Percentiles rank a stretch among this genome's conserved stretches.
Evolutionary conservation across 352 stramenopile species (phyloP).

Genomic region (Phytophthora kernoviae): DNA sequence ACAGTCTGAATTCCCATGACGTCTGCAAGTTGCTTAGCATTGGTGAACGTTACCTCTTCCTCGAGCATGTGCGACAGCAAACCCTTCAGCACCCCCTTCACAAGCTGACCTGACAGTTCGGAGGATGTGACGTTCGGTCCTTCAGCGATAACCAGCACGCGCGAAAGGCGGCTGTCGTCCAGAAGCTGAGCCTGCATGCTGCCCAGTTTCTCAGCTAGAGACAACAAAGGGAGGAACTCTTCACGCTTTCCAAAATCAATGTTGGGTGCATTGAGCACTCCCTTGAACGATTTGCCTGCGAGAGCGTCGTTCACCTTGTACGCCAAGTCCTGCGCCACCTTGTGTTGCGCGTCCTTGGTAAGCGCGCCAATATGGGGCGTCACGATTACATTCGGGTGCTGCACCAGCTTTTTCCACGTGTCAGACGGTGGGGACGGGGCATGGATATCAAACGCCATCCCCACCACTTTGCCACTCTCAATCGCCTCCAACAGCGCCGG

Average conservation of each 20-base stretch:
- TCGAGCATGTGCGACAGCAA: constrained; percentile 91
- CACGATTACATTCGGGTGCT: constrained; percentile 91
- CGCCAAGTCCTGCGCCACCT: constrained; percentile 90
- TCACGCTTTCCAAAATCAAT: constrained; percentile 87
- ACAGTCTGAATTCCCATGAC: constrained; percentile 90
- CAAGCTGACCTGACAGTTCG: constrained; percentile 82
- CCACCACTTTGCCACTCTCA: constrained; percentile 77
- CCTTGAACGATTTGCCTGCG: constrained; percentile 90
- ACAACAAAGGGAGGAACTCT: constrained; percentile 86
- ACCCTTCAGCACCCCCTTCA: constrained; percentile 92
- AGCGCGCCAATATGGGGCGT: constrained; percentile 96
- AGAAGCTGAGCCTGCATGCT: constrained; percentile 88
- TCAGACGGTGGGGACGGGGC: constrained; percentile 48
- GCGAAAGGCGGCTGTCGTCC: constrained; percentile 66
- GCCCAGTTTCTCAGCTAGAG: constrained; percentile 92
- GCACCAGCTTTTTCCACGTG: constrained; percentile 79
- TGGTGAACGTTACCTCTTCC: constrained; percentile 91
- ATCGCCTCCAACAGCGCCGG: constrained; percentile 89
- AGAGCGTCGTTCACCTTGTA: constrained; percentile 93
- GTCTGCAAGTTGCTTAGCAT: constrained; percentile 85
- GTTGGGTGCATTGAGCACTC: constrained; percentile 96
- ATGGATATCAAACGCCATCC: constrained; percentile 79
- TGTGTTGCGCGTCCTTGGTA: constrained; percentile 94
- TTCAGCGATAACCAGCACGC: constrained; percentile 79
- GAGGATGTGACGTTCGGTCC: constrained; percentile 81